Evolutionary conservation across 1,284 basidiomycete genomes (phyloP).

Genomic region (Fomitiporia mediterranea): DNA sequence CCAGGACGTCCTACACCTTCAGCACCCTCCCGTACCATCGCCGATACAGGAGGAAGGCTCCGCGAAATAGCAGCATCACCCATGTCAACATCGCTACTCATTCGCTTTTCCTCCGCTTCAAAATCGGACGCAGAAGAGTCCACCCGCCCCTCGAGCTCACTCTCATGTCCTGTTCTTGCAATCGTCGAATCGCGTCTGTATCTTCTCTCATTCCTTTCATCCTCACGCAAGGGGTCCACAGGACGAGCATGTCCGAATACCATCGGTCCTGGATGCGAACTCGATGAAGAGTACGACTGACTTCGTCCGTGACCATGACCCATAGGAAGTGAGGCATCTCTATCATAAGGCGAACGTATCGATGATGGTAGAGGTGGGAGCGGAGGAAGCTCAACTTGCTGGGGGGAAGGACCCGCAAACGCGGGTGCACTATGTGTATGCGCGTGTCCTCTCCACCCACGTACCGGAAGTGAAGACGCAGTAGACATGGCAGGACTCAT

Average conservation of each 20-base stretch:
- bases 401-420: neutral
- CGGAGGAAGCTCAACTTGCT: neutral
- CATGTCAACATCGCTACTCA: neutral
- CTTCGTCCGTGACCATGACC: slow-evolving; percentile 13
- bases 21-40: neutral
- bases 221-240: neutral
- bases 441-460: slow-evolving; percentile 12
- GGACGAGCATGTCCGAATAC: neutral
- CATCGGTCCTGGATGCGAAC: neutral
- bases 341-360: neutral
- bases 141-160: slow-evolving; percentile 8
- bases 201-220: neutral
- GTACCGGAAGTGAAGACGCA: neutral
- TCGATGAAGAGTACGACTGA: slow-evolving; percentile 6
- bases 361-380: neutral
- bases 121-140: slow-evolving; percentile 8
- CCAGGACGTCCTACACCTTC: neutral
- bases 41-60: neutral
- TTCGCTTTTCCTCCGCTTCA: slow-evolving; percentile 5
- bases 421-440: slow-evolving; percentile 18
- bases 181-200: slow-evolving; percentile 14
- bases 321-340: neutral
- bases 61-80: neutral
- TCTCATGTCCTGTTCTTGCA: slow-evolving; percentile 16
- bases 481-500: neutral